Base-by-base conservation (phyloP, 768 basidiomycete species). In the Hypholoma sublateritium region DNA sequence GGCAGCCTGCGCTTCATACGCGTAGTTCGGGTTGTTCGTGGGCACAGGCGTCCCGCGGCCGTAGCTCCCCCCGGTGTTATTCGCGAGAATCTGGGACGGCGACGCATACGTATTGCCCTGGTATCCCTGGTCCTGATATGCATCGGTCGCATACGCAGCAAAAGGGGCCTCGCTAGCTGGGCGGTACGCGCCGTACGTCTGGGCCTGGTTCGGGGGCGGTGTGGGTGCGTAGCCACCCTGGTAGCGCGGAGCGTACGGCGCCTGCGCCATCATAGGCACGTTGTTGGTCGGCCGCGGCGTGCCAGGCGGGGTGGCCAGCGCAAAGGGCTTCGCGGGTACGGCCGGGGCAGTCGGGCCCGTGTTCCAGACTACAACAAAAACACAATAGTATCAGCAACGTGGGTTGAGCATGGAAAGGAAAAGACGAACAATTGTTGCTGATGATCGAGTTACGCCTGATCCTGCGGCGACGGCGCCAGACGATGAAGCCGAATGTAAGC, bases 151-250 rank as follows among this genome's bases (percentile, higher is more conserved):
- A 19, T 36, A 37, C 6, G 50, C 4, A 3, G 50, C 9, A 5
- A 36, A 36, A n/a, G 19, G 17, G 2, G 50, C 14, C 6, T 41
- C 19, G 5, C 34, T 34, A 17, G 39, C 19, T 2, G 39, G 37
- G 16, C 46, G 39, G 25, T 48, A 56, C 19, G 45, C 37, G 2
- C 39, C 47, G n/a, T 49, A 49, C 22, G 37, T 4, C 17, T n/a
- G 14, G 2, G 25, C 37, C 21, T 56, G 55, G 28, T 36, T 16
- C 0, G 45, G 46, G 16, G 55, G 51, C 11, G 46, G n/a, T 5
- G 55, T 42, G 34, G 58, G 62, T n/a, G 53, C 50, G 35, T 62
- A 62, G 17, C 62, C 59, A 6, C 59, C 62, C n/a, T 51, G 59
- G 35, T 62, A 62, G 19, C 53, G 55, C 5, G 58, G 45, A 24